phyloP scores from a whole-genome alignment of 208 protist species.

The Endotrypanum monterogeii region DNA sequence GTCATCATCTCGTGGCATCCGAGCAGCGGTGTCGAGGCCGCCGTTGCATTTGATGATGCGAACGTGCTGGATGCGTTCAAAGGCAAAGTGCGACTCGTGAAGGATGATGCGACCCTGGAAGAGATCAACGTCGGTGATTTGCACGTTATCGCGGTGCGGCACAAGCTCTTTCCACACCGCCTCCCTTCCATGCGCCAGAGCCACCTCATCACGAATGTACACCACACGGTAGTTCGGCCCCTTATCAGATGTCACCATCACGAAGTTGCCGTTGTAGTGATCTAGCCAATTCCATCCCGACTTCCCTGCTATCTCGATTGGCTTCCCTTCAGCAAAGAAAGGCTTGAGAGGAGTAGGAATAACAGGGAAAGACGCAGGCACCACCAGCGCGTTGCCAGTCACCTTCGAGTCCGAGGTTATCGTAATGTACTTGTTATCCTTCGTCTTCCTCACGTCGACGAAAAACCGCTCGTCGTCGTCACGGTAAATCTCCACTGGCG shows the following conservation, averaged over 20 bases:
- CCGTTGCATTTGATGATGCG: slow-evolving; percentile 80
- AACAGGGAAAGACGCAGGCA: slow-evolving; percentile 83
- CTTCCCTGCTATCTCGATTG: slow-evolving; percentile 80
- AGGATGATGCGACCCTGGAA: slow-evolving; percentile 80
- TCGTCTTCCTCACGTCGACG: slow-evolving; percentile 89
- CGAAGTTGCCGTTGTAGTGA: slow-evolving; percentile 83
- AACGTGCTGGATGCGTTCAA: slow-evolving; percentile 86
- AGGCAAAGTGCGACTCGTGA: slow-evolving; percentile 82
- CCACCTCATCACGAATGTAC: slow-evolving; percentile 85
- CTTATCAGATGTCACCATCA: slow-evolving; percentile 87
- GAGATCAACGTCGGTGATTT: slow-evolving; percentile 88
- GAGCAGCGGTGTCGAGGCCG: slow-evolving; percentile 68
- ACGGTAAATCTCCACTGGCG: slow-evolving; percentile 83
- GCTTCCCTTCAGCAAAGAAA: slow-evolving; percentile 73
- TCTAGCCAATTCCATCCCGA: slow-evolving; percentile 89
- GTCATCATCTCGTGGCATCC: slow-evolving; percentile 53
- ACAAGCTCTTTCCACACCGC: slow-evolving; percentile 88
- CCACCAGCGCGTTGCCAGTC: slow-evolving; percentile 66
- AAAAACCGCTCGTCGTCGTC: slow-evolving; percentile 91
- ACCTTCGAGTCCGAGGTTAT: slow-evolving; percentile 92
- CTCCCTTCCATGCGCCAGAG: slow-evolving; percentile 49
- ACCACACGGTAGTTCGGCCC: slow-evolving; percentile 81
- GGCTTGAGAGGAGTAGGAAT: slow-evolving; percentile 65
- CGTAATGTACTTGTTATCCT: slow-evolving; percentile 81
- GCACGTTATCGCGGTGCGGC: slow-evolving; percentile 79